phyloP scores from a whole-genome alignment of 768 basidiomycete species.

The Cantharellus cinnabarinus region DNA sequence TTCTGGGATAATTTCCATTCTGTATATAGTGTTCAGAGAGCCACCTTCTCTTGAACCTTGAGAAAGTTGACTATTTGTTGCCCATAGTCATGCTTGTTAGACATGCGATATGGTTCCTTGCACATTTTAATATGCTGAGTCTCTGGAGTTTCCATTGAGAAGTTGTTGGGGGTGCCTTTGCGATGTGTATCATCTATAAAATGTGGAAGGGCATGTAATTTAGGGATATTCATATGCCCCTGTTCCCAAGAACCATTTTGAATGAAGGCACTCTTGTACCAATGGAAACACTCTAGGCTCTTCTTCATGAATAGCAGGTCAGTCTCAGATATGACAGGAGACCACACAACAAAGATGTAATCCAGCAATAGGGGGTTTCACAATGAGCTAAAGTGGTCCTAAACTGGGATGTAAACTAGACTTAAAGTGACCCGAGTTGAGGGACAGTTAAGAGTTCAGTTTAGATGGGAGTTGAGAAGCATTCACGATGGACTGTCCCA shows the following conservation, averaged over 20 bases:
- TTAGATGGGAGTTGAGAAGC: no score
- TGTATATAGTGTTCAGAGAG: background rate
- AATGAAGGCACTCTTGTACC: background rate
- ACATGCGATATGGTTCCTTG: background rate
- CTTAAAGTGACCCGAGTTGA: no score
- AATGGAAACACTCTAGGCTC: background rate
- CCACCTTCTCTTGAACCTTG: background rate
- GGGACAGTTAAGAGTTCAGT: no score
- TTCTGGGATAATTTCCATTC: background rate
- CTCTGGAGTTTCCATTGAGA: conserved; percentile 23
- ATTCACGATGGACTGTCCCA: no score
- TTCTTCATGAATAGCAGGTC: conserved; percentile 16
- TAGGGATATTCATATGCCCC: conserved; percentile 24
- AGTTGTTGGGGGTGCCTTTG: conserved; percentile 22
- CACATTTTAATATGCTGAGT: conserved; percentile 17
- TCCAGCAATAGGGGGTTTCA: background rate
- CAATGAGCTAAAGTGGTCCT: no score
- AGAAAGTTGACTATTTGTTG: background rate
- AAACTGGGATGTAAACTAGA: no score
- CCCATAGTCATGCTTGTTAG: background rate
- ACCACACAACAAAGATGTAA: conserved; percentile 9
- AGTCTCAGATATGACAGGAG: conserved; percentile 19
- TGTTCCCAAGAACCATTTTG: background rate
- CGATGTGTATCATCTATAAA: conserved; percentile 16
- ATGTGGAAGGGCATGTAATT: conserved; percentile 22